Evolutionary conservation across 2,329 filamentous ascomycete species (phyloP).

Genomic region (Aspergillus flavus): DNA sequence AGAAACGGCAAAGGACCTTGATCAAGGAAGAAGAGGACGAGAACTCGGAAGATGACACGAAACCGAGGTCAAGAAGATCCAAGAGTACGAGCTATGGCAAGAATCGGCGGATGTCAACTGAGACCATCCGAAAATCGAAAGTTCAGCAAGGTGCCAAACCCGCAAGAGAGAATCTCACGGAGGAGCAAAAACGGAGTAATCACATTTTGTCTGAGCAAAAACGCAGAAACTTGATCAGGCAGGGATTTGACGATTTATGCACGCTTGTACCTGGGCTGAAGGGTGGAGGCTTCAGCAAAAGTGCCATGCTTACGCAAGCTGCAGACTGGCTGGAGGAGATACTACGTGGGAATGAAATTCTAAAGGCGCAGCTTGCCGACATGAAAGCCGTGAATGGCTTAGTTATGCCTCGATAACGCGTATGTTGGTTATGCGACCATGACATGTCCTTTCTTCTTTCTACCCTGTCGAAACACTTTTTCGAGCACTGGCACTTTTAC

Average conservation of each 20-base stretch:
- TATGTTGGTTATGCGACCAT: slow-evolving; percentile 24
- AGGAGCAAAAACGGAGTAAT: slow-evolving; percentile 81
- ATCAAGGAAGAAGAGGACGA: slow-evolving; percentile 47
- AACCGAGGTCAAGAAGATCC: slow-evolving; percentile 51
- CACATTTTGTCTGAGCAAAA: slow-evolving; percentile 89
- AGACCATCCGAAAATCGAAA: slow-evolving; percentile 41
- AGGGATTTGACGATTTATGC: slow-evolving; percentile 79
- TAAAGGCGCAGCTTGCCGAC: slow-evolving; percentile 58
- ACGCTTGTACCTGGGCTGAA: slow-evolving; percentile 74
- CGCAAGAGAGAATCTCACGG: slow-evolving; percentile 65
- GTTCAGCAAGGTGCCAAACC: slow-evolving; percentile 33
- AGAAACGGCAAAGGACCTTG: slow-evolving; percentile 34
- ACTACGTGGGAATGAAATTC: slow-evolving; percentile 65
- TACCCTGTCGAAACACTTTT: neutral
- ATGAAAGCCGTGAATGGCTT: slow-evolving; percentile 44
- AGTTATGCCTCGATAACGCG: slow-evolving; percentile 37
- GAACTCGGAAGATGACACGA: slow-evolving; percentile 34
- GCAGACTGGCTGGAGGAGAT: slow-evolving; percentile 78
- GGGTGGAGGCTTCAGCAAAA: slow-evolving; percentile 79
- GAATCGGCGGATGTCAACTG: slow-evolving; percentile 36
- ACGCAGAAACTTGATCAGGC: slow-evolving; percentile 76
- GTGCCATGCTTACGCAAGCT: slow-evolving; percentile 72
- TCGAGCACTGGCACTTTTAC: neutral
- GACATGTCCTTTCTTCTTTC: slow-evolving; percentile 15
- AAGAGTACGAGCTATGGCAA: slow-evolving; percentile 45